Conservation (phyloP, 1,284 basidiomycete genomes). For the Taiwanofungus camphoratus region DNA sequence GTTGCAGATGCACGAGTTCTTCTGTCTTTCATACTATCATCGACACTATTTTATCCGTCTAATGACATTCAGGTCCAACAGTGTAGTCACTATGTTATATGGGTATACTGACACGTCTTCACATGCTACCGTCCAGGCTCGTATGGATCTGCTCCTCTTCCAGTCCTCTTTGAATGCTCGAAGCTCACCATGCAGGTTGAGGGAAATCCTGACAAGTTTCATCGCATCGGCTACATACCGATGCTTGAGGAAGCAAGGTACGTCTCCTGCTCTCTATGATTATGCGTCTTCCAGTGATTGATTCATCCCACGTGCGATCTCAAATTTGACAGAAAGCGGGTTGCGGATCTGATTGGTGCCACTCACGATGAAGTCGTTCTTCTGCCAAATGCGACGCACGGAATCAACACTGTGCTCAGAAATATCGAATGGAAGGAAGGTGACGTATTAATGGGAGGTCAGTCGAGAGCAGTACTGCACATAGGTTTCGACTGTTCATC, state of each 20-base stretch:
- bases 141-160: slow-evolving; percentile 61
- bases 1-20: slow-evolving; percentile 11
- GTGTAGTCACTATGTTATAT: neutral
- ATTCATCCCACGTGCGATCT: neutral
- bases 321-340: slow-evolving; percentile 24
- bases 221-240: slow-evolving; percentile 38
- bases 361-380: slow-evolving; percentile 60
- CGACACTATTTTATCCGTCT: neutral
- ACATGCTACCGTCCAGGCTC: slow-evolving; percentile 39
- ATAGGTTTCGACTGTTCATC: neutral
- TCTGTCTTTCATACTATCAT: neutral
- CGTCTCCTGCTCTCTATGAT: neutral
- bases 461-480: slow-evolving; percentile 11
- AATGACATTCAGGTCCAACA: neutral
- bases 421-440: slow-evolving; percentile 54
- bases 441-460: slow-evolving; percentile 46
- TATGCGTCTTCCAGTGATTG: neutral
- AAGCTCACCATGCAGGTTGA: slow-evolving; percentile 47
- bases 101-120: neutral
- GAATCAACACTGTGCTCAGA: slow-evolving; percentile 58
- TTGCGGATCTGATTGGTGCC: slow-evolving; percentile 62
- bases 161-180: slow-evolving; percentile 49
- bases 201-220: slow-evolving; percentile 58
- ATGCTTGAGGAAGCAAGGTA: slow-evolving; percentile 39
- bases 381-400: slow-evolving; percentile 61